phyloP scores from a whole-genome alignment of 306 rosid genomes.

The Vicia sativa region DNA sequence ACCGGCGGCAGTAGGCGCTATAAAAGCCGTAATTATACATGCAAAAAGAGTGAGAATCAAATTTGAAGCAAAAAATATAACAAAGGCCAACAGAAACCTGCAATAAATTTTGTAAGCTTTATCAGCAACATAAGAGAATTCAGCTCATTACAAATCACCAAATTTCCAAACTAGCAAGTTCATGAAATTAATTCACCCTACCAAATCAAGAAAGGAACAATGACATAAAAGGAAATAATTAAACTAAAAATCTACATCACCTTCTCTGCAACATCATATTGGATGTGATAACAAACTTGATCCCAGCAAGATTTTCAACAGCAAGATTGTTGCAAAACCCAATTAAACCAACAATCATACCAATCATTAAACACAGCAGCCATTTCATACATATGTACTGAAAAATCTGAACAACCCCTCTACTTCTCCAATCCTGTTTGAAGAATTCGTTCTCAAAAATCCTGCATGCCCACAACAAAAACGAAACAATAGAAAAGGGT shows the following conservation, averaged over 20 bases:
- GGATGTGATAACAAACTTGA: slow-evolving; percentile 86
- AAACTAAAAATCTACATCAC: slow-evolving; percentile 35
- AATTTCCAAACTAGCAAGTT: background rate
- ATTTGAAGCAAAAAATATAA: slow-evolving; percentile 68
- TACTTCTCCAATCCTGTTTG: slow-evolving; percentile 94
- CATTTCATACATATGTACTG: slow-evolving; percentile 80
- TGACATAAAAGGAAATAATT: background rate
- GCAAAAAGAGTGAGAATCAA: slow-evolving; percentile 76
- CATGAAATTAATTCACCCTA: background rate
- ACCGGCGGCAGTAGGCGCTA: slow-evolving; percentile 86
- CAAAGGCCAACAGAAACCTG: slow-evolving; percentile 77
- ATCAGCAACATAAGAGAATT: slow-evolving; percentile 36
- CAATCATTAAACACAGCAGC: slow-evolving; percentile 70
- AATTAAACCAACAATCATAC: slow-evolving; percentile 63
- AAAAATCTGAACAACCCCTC: slow-evolving; percentile 51
- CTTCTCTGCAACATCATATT: slow-evolving; percentile 80
- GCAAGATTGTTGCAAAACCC: slow-evolving; percentile 89
- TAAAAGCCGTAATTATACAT: slow-evolving; percentile 60
- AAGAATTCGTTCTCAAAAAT: slow-evolving; percentile 81
- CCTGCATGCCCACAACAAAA: slow-evolving; percentile 46
- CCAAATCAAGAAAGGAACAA: background rate
- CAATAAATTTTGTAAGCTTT: slow-evolving; percentile 19
- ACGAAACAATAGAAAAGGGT: background rate
- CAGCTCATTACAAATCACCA: background rate
- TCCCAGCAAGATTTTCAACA: slow-evolving; percentile 91